phyloP scores from a whole-genome alignment of 495 filamentous ascomycete species.

The Podospora pseudocomata region DNA sequence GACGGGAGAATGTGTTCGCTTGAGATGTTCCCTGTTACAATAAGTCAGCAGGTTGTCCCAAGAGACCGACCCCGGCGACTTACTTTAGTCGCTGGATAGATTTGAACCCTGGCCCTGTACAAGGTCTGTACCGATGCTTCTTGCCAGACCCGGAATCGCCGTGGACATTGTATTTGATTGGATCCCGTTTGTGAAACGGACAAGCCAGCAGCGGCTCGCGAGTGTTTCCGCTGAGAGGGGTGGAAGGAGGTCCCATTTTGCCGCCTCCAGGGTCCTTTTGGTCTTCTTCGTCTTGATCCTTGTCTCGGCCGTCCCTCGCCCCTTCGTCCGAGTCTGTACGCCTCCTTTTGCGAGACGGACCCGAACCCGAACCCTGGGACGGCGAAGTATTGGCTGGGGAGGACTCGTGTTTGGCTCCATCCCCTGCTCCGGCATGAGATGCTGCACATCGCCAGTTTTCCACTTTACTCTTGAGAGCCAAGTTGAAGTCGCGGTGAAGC shows the following conservation, averaged over 20 bases:
- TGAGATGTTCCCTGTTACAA: constrained; percentile 26
- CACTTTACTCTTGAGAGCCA: constrained; percentile 25
- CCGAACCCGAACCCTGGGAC: constrained; percentile 7
- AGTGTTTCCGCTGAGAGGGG: constrained; percentile 6
- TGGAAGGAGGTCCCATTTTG: constrained; percentile 8
- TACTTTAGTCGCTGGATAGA: constrained; percentile 30
- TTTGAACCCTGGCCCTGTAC: constrained; percentile 28
- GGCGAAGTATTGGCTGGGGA: constrained; percentile 16
- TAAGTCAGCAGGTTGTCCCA: constrained; percentile 4
- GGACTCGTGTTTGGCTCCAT: constrained; percentile 3
- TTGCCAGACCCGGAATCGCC: constrained; percentile 19
- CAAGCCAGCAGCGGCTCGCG: constrained; percentile 22
- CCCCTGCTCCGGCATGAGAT: constrained; percentile 8
- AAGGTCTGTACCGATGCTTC: constrained; percentile 26
- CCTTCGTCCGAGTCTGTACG: constrained; percentile 21
- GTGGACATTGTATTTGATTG: constrained; percentile 27
- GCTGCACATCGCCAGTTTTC: constrained; percentile 25
- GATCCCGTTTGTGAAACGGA: constrained; percentile 27
- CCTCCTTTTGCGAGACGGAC: constrained; percentile 18
- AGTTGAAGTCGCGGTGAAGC: constrained; percentile 22
- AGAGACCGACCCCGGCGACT: background rate
- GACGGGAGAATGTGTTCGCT: constrained; percentile 27
- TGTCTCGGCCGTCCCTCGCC: constrained; percentile 11
- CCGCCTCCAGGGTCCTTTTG: constrained; percentile 8
- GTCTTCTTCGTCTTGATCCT: constrained; percentile 21